Evolutionary conservation across 139 green algal species (phyloP).

Genomic region (Chlorella vulgaris): DNA sequence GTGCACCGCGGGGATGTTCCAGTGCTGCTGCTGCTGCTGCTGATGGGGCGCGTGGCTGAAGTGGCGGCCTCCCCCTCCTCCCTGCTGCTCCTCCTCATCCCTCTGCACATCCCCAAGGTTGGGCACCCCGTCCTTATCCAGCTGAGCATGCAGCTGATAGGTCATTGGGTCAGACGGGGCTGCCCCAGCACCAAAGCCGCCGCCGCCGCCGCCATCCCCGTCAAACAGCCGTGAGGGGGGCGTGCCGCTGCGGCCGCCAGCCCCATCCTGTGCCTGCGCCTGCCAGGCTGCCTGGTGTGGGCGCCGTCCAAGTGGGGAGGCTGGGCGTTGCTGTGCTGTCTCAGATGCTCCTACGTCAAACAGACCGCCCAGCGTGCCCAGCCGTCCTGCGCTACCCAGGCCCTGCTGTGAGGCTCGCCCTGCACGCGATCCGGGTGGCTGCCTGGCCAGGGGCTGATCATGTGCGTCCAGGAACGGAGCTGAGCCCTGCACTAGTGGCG

Average conservation of each 20-base stretch:
- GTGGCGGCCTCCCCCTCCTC: not conserved
- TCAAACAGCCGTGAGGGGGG: not conserved
- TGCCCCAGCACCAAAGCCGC: conserved; percentile 1
- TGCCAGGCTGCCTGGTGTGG: not conserved
- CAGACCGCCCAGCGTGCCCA: not conserved
- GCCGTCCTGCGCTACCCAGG: not conserved
- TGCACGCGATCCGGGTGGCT: not conserved
- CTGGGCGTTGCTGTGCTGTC: not conserved
- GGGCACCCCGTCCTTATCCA: conserved; percentile 34
- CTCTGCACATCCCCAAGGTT: conserved; percentile 40
- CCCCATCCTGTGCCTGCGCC: not conserved
- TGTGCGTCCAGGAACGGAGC: conserved; percentile 9
- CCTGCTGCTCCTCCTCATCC: not conserved
- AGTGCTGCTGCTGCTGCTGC: not conserved
- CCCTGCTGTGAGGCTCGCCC: conserved; percentile 7
- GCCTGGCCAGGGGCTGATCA: conserved; percentile 17
- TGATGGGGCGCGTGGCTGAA: not conserved
- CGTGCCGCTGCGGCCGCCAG: not conserved
- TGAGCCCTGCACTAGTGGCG: not conserved
- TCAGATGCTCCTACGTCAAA: conserved; percentile 3
- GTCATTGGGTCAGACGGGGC: conserved; percentile 34
- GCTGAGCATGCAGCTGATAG: conserved; percentile 26
- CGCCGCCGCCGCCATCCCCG: conserved; percentile 6
- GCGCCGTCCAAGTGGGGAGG: not conserved
- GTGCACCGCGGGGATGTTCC: conserved; percentile 32